A percentile compares a stretch with the other conserved stretches of the same genome.
phyloP scores from a whole-genome alignment of 2,329 filamentous ascomycete genomes.

The Penicillium freii region DNA sequence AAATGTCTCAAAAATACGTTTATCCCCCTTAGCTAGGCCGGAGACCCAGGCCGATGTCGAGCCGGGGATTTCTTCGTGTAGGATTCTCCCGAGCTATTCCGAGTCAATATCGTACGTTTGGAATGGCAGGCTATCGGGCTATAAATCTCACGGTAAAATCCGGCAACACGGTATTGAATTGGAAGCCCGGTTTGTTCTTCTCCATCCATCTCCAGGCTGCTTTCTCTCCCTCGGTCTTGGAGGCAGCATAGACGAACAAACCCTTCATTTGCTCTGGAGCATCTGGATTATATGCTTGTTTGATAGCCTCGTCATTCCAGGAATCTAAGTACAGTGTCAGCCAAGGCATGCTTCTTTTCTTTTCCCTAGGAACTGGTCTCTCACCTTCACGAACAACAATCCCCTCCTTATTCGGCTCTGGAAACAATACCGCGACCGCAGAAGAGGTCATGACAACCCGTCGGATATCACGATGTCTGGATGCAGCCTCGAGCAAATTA shows the following conservation, averaged over 20 bases:
- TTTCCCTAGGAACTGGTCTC: not conserved
- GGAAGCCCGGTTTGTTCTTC: conserved; percentile 45
- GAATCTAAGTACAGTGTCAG: conserved; percentile 9
- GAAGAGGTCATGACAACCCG: conserved; percentile 23
- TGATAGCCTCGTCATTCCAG: conserved; percentile 27
- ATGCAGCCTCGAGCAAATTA: conserved; percentile 17
- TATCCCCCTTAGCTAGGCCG: conserved; percentile 10
- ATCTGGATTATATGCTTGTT: conserved; percentile 33
- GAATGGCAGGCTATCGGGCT: conserved; percentile 4
- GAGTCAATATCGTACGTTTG: not conserved
- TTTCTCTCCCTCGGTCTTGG: conserved; percentile 49
- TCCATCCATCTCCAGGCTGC: conserved; percentile 48
- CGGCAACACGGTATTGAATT: conserved; percentile 42
- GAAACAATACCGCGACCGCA: conserved; percentile 10
- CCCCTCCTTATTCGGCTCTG: not conserved
- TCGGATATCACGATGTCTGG: conserved; percentile 6
- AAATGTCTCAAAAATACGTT: not conserved
- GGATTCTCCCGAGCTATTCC: conserved; percentile 32
- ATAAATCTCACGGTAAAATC: conserved; percentile 42
- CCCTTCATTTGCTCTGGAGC: conserved; percentile 30
- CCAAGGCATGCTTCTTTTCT: not conserved
- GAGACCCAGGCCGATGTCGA: conserved; percentile 18
- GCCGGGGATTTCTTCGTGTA: conserved; percentile 30
- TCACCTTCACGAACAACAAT: conserved; percentile 15
- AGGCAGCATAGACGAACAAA: conserved; percentile 43